Evolutionary conservation across 306 rosid species (phyloP), one percentile per base, ranked within the genome.

Genomic region (Citrullus colocynthis): DNA sequence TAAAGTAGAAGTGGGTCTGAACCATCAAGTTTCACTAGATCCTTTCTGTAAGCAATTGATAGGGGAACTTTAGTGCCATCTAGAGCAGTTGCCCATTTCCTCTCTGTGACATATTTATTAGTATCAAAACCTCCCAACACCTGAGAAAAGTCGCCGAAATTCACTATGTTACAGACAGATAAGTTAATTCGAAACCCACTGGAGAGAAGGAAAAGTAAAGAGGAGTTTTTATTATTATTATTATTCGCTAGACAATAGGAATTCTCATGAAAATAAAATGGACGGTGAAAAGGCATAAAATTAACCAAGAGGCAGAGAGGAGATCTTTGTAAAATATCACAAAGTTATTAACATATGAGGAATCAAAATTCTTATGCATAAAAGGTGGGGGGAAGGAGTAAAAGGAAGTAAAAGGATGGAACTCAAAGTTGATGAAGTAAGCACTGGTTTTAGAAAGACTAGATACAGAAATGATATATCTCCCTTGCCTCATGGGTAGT

Each of bases 121-220:
- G 89, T 76, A 83, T 94, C 92, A 87, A 94, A 94, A 61, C 90
- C 96, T 67, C 98, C 98, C 58, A 94, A 83, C 78, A 94, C 95
- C 98, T 94, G 85, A 80, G 82, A 9, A 36, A 78, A 72, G 6
- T 59, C 6, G 54, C 36, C 34, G 16, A 79, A 18, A 16, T 13
- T 28, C 79, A 78, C 24, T 81, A 79, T 34, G 69, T 81, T 52
- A 59, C 59, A 51, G 18, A 51, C 28, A n/a, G 6, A 12, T 36
- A 52, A 56, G 42, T 13, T 39, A 41, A 37, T 55, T 58, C 17
- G 2, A 24, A 24, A 24, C 15, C 56, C 41, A 39, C 15, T 4
- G 20, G 51, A 17, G 14, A 14, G 54, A 20, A 20, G 44, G 44
- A 54, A 55, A 41, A 12, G 14, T 76, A 76, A 57, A 13, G 52